Evolutionary conservation across 2,329 filamentous ascomycete species (phyloP).

Genomic region (Pestalotiopsis sp.): DNA sequence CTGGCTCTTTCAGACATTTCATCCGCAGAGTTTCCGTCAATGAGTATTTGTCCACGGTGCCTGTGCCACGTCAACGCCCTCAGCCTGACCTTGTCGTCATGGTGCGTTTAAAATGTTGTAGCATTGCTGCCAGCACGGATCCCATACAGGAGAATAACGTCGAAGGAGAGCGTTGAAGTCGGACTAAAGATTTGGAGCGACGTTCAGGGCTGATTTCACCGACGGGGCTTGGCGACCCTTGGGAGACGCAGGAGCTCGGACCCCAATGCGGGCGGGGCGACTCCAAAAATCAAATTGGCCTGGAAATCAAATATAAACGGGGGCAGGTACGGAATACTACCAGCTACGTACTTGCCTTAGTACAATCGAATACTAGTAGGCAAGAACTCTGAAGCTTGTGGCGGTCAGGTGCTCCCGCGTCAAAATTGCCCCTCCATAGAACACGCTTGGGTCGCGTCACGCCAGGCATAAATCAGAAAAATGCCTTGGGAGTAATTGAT

Average conservation of each 20-base stretch:
- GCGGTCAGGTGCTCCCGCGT: conserved; percentile 5
- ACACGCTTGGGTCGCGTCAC: not conserved
- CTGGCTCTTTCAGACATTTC: not conserved
- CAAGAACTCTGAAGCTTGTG: not conserved
- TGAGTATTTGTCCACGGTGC: not conserved
- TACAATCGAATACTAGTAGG: not conserved
- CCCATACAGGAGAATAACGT: not conserved
- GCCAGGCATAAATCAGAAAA: not conserved
- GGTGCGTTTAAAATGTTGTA: not conserved
- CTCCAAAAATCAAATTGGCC: not conserved
- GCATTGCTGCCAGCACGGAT: not conserved
- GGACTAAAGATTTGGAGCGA: not conserved
- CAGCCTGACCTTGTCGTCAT: not conserved
- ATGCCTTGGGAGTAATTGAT: not conserved
- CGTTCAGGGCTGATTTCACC: not conserved
- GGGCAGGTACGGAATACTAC: not conserved
- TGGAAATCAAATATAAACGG: not conserved
- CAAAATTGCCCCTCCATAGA: conserved; percentile 1
- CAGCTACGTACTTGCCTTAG: no score
- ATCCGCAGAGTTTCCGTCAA: not conserved
- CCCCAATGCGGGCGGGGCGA: not conserved
- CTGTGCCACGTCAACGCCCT: not conserved
- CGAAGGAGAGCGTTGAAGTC: not conserved
- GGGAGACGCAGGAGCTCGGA: not conserved
- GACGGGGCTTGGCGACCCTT: not conserved